Evolutionary conservation across 2,329 filamentous ascomycete genomes (phyloP), one percentile per base, ranked within the genome.

Genomic region (Trichoderma sp.): DNA sequence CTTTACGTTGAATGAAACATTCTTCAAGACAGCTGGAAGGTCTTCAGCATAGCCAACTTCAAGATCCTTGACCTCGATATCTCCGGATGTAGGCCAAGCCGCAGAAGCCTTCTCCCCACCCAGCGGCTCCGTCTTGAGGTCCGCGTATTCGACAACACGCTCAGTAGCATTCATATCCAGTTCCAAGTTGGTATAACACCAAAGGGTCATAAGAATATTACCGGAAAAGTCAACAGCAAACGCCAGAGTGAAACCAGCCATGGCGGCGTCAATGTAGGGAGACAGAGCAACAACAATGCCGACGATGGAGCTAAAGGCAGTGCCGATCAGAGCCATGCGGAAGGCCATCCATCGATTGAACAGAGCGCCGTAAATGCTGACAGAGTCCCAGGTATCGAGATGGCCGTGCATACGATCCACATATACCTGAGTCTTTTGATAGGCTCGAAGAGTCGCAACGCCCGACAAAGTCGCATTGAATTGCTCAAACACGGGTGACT

Each of bases 131-230:
- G 88, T 93, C 36, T 87, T 83, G 9, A 94, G 84, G 62, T 90
- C 87, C 0, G 89, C 87, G 79, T 95, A 95, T 78, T 95, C 93
- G 5, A 93, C 84, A 30, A 95, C 89, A 34, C 93, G 86, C 81
- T 95, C 93, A 0, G 90, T 90, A 0, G 92, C 88, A 76, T 94
- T 94, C 91, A 95, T 94, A 77, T 93, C 89, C 4, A 95, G 83
- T 78, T 95, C 93, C 24, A 94, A 82, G 73, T 89, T 90, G 0
- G 91, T 87, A 77, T 93, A 93, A 70, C 90, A 83, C 1, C 91
- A 85, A 47, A 94, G 87, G 0, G 88, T 86, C 87, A 88, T 92
- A 63, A 91, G 87, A 70, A 94, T 87, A 8, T 86, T 85, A 18
- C 81, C 81, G 0, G 90, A 88, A 77, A 94, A 93, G 71, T 92